These are phyloP conservation scores for Canariomyces notabilis DNA, from an alignment of 2,329 filamentous ascomycete species.

Conservation along the genomic window DNA sequence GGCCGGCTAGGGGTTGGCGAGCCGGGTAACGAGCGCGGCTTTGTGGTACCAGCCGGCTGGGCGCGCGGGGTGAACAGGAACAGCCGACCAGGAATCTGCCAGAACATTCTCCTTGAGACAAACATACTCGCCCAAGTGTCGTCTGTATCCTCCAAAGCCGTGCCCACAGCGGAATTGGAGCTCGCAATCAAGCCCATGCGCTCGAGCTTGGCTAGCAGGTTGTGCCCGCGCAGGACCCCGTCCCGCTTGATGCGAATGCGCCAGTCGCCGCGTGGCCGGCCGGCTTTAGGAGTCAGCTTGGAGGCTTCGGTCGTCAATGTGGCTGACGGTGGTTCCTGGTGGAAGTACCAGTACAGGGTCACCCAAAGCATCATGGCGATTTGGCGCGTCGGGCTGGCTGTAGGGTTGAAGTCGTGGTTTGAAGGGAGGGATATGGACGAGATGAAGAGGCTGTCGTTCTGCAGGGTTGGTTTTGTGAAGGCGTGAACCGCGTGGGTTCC, in stretches of 20 bases:
- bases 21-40: constrained; percentile 36
- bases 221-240: constrained; percentile 79
- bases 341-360: constrained; percentile 95
- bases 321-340: constrained; percentile 68
- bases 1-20: constrained; percentile 52
- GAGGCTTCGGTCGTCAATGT: constrained; percentile 60
- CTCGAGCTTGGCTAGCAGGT: constrained; percentile 84
- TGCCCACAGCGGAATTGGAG: constrained; percentile 70
- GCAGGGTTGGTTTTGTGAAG: constrained; percentile 71
- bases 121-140: constrained; percentile 77
- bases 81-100: constrained; percentile 82
- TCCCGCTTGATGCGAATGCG: constrained; percentile 76
- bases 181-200: constrained; percentile 82
- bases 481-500: constrained; percentile 50
- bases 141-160: constrained; percentile 54
- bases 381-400: constrained; percentile 76
- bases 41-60: constrained; percentile 46
- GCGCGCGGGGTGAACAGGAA: constrained; percentile 90
- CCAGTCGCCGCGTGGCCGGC: constrained; percentile 81
- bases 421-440: constrained; percentile 85
- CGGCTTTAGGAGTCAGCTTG: constrained; percentile 59
- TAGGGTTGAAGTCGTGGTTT: constrained; percentile 71
- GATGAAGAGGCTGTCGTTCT: constrained; percentile 80
- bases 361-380: constrained; percentile 97
- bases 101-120: constrained; percentile 74